A percentile compares a stretch with the other conserved stretches of the same genome.
Conservation (phyloP, 495 filamentous ascomycete species). For the Hypoxylon rickii region DNA sequence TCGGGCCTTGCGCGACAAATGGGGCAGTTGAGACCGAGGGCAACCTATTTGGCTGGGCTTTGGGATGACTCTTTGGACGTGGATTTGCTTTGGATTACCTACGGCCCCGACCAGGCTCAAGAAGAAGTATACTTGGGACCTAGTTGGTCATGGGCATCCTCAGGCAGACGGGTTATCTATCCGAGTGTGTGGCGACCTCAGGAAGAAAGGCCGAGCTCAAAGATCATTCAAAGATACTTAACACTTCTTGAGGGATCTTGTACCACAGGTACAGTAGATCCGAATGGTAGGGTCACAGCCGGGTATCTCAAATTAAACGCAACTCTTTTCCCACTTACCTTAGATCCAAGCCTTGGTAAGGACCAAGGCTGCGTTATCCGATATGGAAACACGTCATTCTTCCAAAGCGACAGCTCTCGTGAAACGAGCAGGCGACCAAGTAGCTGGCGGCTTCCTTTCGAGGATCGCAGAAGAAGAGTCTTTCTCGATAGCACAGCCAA, state of each 20-base stretch:
- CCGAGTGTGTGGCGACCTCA: background rate
- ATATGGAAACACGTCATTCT: slow-evolving; percentile 1
- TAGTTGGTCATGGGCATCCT: slow-evolving; percentile 2
- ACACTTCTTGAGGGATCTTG: background rate
- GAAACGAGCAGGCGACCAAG: background rate
- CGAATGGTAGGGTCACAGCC: background rate
- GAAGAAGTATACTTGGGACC: background rate
- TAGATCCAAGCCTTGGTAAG: background rate
- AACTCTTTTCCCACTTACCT: background rate
- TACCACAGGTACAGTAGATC: slow-evolving; percentile 1
- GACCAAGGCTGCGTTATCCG: background rate
- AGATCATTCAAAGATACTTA: background rate
- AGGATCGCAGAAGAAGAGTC: background rate
- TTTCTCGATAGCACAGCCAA: background rate
- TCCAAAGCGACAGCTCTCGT: background rate
- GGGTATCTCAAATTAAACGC: background rate
- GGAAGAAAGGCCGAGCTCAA: background rate
- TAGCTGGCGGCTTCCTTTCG: background rate
- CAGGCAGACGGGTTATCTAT: background rate
- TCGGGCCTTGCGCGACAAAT: slow-evolving; percentile 20
- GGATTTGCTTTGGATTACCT: slow-evolving; percentile 2
- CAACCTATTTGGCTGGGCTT: slow-evolving; percentile 14
- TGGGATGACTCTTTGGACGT: slow-evolving; percentile 10
- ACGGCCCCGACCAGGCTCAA: background rate
- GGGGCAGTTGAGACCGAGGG: background rate